A percentile compares a stretch with the other conserved stretches of the same genome.
These are phyloP conservation scores for Nymphaea colorata DNA, from an alignment of 164 flowering plant genomes.

Conservation along the genomic window DNA sequence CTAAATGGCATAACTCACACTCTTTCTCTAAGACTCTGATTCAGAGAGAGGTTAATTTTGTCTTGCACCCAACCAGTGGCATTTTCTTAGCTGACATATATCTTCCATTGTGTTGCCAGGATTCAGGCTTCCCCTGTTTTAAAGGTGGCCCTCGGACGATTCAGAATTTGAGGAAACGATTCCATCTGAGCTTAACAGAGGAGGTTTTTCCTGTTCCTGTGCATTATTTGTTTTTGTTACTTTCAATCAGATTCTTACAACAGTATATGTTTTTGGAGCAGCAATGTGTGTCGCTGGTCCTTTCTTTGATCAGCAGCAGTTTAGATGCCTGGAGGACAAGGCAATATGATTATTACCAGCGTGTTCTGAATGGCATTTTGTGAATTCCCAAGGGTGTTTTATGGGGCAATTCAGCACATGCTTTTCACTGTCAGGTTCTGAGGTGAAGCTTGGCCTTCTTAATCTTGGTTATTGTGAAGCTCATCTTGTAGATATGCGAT, in stretches of 20 bases:
- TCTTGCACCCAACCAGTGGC: too few species aligned
- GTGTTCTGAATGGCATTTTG: constrained; percentile 95
- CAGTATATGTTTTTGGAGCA: constrained; percentile 18
- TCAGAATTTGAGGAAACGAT: constrained; percentile 86
- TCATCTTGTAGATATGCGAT: background rate
- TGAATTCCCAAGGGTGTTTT: constrained; percentile 18
- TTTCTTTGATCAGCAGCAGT: constrained; percentile 96
- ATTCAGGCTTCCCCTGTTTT: constrained; percentile 97
- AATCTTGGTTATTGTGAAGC: too few species aligned
- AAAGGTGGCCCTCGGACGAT: constrained; percentile 97
- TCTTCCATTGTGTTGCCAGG: constrained; percentile 31
- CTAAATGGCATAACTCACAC: too few species aligned
- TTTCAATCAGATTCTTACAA: background rate
- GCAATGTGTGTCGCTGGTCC: constrained; percentile 99
- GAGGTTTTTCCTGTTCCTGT: constrained; percentile 46
- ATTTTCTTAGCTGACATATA: background rate
- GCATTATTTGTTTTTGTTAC: background rate
- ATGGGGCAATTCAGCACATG: background rate
- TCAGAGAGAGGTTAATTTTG: too few species aligned
- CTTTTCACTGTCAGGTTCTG: background rate
- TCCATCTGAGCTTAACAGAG: constrained; percentile 89
- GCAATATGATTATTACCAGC: constrained; percentile 97
- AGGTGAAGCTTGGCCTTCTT: background rate
- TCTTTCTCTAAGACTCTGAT: too few species aligned
- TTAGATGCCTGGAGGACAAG: constrained; percentile 99